phyloP scores from a whole-genome alignment of 2,329 filamentous ascomycete genomes.

The Biscogniauxia mediterranea region DNA sequence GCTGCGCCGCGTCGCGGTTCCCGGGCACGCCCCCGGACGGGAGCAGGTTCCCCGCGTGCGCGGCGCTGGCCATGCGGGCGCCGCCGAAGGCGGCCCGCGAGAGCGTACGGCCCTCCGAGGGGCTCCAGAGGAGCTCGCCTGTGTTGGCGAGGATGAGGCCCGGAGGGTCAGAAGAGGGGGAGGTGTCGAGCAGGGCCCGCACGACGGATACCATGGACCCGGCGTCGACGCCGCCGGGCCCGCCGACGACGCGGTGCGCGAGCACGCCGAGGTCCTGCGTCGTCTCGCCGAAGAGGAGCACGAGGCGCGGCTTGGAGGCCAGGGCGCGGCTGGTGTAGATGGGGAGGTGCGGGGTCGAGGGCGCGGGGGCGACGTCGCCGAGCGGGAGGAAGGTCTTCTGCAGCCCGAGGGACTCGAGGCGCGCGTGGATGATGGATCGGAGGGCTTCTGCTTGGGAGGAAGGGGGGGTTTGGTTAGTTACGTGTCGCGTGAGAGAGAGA shows the following conservation, averaged over 20 bases:
- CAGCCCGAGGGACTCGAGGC: slow-evolving; percentile 62
- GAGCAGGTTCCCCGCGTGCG: slow-evolving; percentile 54
- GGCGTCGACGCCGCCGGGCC: slow-evolving; percentile 62
- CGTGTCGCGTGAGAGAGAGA: neutral
- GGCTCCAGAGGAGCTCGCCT: slow-evolving; percentile 76
- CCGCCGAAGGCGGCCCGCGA: slow-evolving; percentile 55
- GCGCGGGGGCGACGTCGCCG: slow-evolving; percentile 37
- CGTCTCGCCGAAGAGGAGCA: slow-evolving; percentile 73
- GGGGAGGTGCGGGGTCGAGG: slow-evolving; percentile 58
- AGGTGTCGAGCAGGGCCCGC: slow-evolving; percentile 39
- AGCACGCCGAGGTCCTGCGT: slow-evolving; percentile 72
- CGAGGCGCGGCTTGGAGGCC: slow-evolving; percentile 55
- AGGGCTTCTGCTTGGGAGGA: slow-evolving; percentile 64
- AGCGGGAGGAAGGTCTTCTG: slow-evolving; percentile 61
- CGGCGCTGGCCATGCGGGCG: slow-evolving; percentile 61
- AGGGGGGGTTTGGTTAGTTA: neutral
- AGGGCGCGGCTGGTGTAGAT: slow-evolving; percentile 64
- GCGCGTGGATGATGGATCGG: slow-evolving; percentile 56
- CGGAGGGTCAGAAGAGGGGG: slow-evolving; percentile 39
- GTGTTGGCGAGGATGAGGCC: slow-evolving; percentile 75
- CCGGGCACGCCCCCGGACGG: slow-evolving; percentile 61
- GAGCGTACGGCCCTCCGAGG: slow-evolving; percentile 58
- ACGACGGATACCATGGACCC: slow-evolving; percentile 71
- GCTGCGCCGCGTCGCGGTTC: slow-evolving; percentile 56
- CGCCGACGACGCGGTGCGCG: slow-evolving; percentile 65